These are phyloP conservation scores for Hemileia vastatrix DNA, from an alignment of 1,284 basidiomycete species.

Conservation along the genomic window DNA sequence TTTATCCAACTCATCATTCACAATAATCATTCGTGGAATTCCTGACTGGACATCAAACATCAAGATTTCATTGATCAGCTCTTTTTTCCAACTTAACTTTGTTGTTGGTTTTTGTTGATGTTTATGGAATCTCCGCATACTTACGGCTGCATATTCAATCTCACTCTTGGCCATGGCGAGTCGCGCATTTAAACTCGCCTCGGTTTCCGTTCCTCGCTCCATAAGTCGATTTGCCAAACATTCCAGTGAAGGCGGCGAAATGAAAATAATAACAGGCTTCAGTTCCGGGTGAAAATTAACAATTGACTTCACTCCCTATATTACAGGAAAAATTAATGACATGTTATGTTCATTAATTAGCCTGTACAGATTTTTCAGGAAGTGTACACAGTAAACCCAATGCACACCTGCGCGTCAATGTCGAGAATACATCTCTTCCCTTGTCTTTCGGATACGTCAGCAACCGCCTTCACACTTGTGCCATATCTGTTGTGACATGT, in stretches of 20 bases:
- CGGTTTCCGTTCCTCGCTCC: conserved; percentile 75
- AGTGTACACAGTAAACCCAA: background rate
- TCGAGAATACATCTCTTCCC: conserved; percentile 73
- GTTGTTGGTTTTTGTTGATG: background rate
- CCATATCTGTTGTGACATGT: conserved; percentile 54
- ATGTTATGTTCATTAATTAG: background rate
- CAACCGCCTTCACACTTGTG: conserved; percentile 65
- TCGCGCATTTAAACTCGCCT: conserved; percentile 62
- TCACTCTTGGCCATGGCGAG: conserved; percentile 72
- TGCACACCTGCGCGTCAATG: conserved; percentile 79
- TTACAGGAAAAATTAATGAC: background rate
- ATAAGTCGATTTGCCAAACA: conserved; percentile 61
- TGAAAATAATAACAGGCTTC: conserved; percentile 81
- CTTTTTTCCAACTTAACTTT: background rate
- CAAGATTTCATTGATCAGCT: background rate
- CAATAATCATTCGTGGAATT: conserved; percentile 71
- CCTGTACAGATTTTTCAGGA: too few species aligned
- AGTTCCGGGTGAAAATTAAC: conserved; percentile 60
- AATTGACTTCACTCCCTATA: conserved; percentile 80
- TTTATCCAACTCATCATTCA: conserved; percentile 80
- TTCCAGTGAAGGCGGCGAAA: conserved; percentile 72
- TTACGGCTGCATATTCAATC: conserved; percentile 63
- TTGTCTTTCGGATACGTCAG: conserved; percentile 50
- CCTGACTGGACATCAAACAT: conserved; percentile 47
- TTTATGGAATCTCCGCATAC: conserved; percentile 34